Evolutionary conservation across 768 basidiomycete genomes (phyloP).

Genomic region (Suillus weaverae): DNA sequence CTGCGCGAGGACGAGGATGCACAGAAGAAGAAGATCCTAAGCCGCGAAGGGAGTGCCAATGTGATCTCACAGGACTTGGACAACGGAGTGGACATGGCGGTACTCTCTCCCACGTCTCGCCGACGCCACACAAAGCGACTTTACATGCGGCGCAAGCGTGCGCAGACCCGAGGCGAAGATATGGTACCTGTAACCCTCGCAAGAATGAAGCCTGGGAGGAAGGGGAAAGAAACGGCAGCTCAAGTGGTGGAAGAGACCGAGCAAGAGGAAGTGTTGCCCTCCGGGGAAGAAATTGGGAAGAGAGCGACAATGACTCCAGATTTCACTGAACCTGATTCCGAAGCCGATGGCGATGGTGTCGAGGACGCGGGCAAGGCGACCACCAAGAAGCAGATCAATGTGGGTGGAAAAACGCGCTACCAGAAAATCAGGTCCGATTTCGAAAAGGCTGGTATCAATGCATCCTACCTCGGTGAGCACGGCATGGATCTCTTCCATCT

Average conservation of each 20-base stretch:
- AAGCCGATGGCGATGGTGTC: constrained; percentile 11
- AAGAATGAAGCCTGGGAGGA: constrained; percentile 43
- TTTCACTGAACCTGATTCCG: constrained; percentile 11
- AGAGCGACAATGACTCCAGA: constrained; percentile 5
- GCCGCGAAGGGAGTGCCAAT: constrained; percentile 2
- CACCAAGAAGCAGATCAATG: constrained; percentile 20
- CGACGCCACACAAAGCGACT: constrained; percentile 62
- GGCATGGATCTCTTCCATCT: constrained; percentile 46
- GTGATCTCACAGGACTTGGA: constrained; percentile 1
- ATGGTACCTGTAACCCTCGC: constrained; percentile 7
- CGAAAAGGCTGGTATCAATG: constrained; percentile 45
- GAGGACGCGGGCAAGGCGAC: constrained; percentile 9
- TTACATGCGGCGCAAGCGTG: constrained; percentile 73
- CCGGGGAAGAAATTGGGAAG: constrained; percentile 10
- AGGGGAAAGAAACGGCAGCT: neutral
- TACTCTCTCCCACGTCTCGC: constrained; percentile 48
- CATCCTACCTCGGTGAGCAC: constrained; percentile 38
- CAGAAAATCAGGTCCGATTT: constrained; percentile 47
- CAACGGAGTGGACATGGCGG: constrained; percentile 18
- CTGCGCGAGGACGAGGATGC: constrained; percentile 32
- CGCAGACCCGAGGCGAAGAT: constrained; percentile 40
- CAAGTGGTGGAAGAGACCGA: neutral
- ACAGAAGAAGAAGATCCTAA: neutral
- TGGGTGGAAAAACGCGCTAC: constrained; percentile 40
- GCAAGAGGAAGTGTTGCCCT: constrained; percentile 3